Evolutionary conservation across 1,284 basidiomycete species (phyloP).

Genomic region (Cronartium ribicola): DNA sequence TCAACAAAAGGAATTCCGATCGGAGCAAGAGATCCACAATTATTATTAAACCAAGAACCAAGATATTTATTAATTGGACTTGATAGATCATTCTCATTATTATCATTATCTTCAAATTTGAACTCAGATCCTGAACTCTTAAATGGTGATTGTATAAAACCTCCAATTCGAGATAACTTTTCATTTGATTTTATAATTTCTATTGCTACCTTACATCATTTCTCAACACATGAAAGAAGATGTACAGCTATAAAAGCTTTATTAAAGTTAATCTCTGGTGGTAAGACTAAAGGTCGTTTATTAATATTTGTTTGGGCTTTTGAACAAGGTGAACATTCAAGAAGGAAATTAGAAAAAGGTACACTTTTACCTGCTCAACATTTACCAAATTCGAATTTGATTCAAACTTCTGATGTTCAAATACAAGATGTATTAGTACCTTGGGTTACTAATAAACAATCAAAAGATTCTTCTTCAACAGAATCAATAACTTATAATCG

Average conservation of each 20-base stretch:
- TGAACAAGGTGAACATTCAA: conserved; percentile 66
- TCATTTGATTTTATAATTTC: conserved; percentile 76
- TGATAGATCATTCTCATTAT: conserved; percentile 28
- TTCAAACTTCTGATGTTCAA: conserved; percentile 4
- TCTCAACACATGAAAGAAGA: conserved; percentile 71
- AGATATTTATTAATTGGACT: conserved; percentile 32
- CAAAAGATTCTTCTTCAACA: background rate
- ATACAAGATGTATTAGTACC: conserved; percentile 67
- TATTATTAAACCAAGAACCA: conserved; percentile 10
- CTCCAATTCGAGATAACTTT: conserved; percentile 17
- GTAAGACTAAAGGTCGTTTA: conserved; percentile 49
- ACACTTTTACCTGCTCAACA: conserved; percentile 36
- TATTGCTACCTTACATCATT: conserved; percentile 90
- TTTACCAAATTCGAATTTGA: conserved; percentile 47
- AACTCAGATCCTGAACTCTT: conserved; percentile 30
- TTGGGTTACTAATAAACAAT: conserved; percentile 56
- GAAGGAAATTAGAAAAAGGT: conserved; percentile 25
- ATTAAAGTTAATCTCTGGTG: conserved; percentile 42
- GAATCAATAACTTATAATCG: conserved; percentile 56
- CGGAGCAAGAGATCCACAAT: conserved; percentile 2
- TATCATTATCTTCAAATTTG: conserved; percentile 18
- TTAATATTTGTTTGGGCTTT: conserved; percentile 98
- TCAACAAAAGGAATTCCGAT: background rate
- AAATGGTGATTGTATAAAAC: conserved; percentile 29
- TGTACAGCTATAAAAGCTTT: conserved; percentile 61